Evolutionary conservation across 768 basidiomycete species (phyloP).

Genomic region (Gymnopilus dilepis): DNA sequence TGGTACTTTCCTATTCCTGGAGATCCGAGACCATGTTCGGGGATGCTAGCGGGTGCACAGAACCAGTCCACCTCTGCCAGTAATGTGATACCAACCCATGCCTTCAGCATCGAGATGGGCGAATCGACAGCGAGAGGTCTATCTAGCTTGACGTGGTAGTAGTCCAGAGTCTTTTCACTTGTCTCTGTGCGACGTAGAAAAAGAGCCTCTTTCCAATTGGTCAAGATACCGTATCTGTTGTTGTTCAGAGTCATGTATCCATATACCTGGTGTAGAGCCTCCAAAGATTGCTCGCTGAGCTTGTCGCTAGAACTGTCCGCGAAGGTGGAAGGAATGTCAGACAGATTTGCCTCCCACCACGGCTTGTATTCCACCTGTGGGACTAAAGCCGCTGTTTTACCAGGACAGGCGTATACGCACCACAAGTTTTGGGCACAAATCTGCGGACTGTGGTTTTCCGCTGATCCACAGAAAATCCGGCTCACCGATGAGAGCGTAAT

Average conservation of each 20-base stretch:
- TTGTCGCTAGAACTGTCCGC: neutral
- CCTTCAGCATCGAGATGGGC: slow-evolving; percentile 28
- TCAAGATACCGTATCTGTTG: slow-evolving; percentile 22
- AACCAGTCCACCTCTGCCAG: slow-evolving; percentile 23
- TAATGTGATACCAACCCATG: slow-evolving; percentile 20
- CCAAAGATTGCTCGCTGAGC: slow-evolving; percentile 5
- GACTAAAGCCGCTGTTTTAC: too few relatives aligned
- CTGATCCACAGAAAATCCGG: neutral
- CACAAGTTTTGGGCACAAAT: neutral
- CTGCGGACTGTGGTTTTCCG: neutral
- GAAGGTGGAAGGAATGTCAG: neutral
- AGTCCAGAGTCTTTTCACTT: slow-evolving; percentile 15
- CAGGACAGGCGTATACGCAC: too few relatives aligned
- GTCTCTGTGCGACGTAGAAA: slow-evolving; percentile 22
- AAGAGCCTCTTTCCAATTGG: slow-evolving; percentile 19
- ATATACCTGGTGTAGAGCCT: slow-evolving; percentile 21
- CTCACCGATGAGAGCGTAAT: neutral
- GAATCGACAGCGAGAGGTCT: too few relatives aligned
- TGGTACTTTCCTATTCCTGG: neutral
- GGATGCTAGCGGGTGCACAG: slow-evolving; percentile 2
- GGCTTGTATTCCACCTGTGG: neutral
- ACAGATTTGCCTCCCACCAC: neutral
- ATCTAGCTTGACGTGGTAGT: slow-evolving; percentile 14
- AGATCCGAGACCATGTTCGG: too few relatives aligned
- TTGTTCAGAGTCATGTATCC: slow-evolving; percentile 26